Evolutionary conservation across 108 stramenopile species (phyloP), one percentile per base, ranked within the genome.

Genomic region (Skeletonema tropicum): DNA sequence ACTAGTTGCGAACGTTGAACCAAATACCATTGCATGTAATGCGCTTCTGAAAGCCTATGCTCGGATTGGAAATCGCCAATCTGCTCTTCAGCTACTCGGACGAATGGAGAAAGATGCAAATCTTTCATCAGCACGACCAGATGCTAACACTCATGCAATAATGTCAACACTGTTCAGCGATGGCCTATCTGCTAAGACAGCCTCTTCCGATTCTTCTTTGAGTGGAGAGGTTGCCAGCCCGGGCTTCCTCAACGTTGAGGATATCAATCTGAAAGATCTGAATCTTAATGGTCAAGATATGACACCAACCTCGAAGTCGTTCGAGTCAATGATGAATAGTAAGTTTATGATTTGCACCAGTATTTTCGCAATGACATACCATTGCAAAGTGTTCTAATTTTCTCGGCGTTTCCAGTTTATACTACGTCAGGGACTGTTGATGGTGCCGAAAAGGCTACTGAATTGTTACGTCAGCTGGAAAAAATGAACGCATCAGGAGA

Each of bases 261-360:
- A 19, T 33, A 66, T 68, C 60, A 41, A 57, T 49, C 26, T 63
- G 21, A 32, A 73, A n/a, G 49, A 73, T 36, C 63, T 73, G 21
- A 77, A 70, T 36, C 77, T 77, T 15, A 63, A 71, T 25, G 69
- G 64, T 33, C 66, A 67, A 72, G 60, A 29, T 61, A 46, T 39
- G 21, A 57, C 36, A 8, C 70, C 64, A 59, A 42, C 69, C 71
- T 30, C 66, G 3, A 72, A 66, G 58, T 52, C 72, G 17, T 73
- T 80, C 19, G 70, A 68, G 33, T 62, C 79, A 10, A 68, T 80
- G n/a, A 73, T 80, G 66, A 80, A 80, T 59, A 41, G 71, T 72
- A 33, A 67, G 71, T 33, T 25, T 8, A 62, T 38, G 21, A 13
- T 17, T 33, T 33, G 32, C 39, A 60, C 23, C 59, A 14, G 0